Conservation (phyloP, 2,329 filamentous ascomycete genomes). For the Verticillium dahliae region DNA sequence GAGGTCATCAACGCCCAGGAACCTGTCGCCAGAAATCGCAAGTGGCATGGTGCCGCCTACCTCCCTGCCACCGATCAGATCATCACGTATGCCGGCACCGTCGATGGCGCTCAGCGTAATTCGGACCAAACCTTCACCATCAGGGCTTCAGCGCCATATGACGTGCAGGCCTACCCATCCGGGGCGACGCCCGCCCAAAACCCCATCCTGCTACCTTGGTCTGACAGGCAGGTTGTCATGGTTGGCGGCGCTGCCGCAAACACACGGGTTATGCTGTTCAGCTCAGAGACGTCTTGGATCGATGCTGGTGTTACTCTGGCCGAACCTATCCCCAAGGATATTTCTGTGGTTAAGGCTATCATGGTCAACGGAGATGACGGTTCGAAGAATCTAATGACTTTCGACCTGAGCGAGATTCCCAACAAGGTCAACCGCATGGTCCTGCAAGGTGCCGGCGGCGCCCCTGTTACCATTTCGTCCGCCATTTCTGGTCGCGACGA, state of each 20-base stretch:
- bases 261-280: conserved; percentile 67
- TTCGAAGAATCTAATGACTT: conserved; percentile 72
- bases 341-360: conserved; percentile 50
- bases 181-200: conserved; percentile 55
- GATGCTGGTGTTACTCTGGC: conserved; percentile 60
- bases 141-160: conserved; percentile 57
- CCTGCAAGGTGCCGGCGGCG: conserved; percentile 56
- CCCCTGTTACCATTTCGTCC: conserved; percentile 37
- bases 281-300: conserved; percentile 55
- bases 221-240: conserved; percentile 62
- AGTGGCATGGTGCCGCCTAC: conserved; percentile 71
- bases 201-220: conserved; percentile 72
- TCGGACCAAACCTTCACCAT: conserved; percentile 75
- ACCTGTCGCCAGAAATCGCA: conserved; percentile 58
- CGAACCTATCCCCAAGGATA: conserved; percentile 51
- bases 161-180: conserved; percentile 51
- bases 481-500: conserved; percentile 36
- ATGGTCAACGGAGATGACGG: conserved; percentile 67
- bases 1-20: conserved; percentile 34
- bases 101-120: conserved; percentile 47
- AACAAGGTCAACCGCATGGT: conserved; percentile 68
- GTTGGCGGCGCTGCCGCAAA: conserved; percentile 66
- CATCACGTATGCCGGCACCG: conserved; percentile 72
- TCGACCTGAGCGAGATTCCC: conserved; percentile 67
- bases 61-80: conserved; percentile 65